Conservation (phyloP, 2,329 filamentous ascomycete genomes). For the Sclerotinia subarctica region DNA sequence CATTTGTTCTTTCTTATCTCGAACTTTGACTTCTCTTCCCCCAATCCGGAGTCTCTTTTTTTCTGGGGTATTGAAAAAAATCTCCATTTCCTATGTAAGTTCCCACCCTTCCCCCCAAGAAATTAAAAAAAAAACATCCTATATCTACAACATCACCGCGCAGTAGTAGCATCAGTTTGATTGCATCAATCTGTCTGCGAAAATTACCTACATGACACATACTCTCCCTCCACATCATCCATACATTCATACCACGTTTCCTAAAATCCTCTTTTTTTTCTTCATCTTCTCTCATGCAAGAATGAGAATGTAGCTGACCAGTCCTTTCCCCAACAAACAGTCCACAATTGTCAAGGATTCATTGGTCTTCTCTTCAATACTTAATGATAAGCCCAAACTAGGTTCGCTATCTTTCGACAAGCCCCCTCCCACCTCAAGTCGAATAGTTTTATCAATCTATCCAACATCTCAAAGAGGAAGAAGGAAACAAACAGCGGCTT, state of each 20-base stretch:
- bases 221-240: conserved; percentile 19
- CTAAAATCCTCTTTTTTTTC: conserved; percentile 20
- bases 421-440: conserved; percentile 21
- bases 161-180: conserved; percentile 10
- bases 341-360: conserved; percentile 22
- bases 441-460: conserved; percentile 24
- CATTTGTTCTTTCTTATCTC: conserved; percentile 2
- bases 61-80: conserved; percentile 10
- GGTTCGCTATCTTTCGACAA: conserved; percentile 24
- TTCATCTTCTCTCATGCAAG: conserved; percentile 1
- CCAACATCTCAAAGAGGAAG: not conserved
- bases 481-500: not conserved
- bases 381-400: conserved; percentile 31
- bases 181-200: conserved; percentile 13
- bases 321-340: conserved; percentile 25
- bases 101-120: not conserved
- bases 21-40: not conserved
- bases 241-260: conserved; percentile 19
- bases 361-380: conserved; percentile 12
- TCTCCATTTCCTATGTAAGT: conserved; percentile 6
- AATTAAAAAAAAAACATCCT: conserved; percentile 1
- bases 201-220: conserved; percentile 24
- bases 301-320: conserved; percentile 29
- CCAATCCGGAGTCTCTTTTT: not conserved
- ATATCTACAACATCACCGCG: conserved; percentile 27